Base-by-base conservation (phyloP, 441 rosid species). In the Bocquillonia castaneifolia region DNA sequence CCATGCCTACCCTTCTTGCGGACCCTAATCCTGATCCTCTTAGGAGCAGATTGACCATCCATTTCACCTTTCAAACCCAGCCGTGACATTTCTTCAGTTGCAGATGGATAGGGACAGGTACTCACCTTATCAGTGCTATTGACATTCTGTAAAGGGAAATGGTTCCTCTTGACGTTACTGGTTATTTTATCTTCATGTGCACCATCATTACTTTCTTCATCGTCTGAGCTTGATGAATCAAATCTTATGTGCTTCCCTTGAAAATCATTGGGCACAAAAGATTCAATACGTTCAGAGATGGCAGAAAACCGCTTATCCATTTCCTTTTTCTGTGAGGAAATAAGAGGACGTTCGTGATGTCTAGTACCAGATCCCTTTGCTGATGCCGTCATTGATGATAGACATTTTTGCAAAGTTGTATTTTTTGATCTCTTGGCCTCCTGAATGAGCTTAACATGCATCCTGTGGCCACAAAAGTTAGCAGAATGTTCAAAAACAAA, bases 81-180 rank as follows among this genome's bases (percentile, higher is more conserved):
- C 61, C 99, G 88, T 66, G 81, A 82, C 78, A 80, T 79, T 85
- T 95, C 99, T 82, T 95, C 98, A 61, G 76, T 76, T 72, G 83
- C 97, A 73, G 98, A 92, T 53, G 99, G 99, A 74, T 95, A 95
- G 68, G 99, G 99, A 80, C 99, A 95, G 72, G 84, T 77, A 73
- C 83, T 85, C 65, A 81, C 74, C 64, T 80, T 77, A 55, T 86
- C 87, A 66, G 79, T 68, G 74, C 78, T 76, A 68, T 52, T 76
- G 56, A 40, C 66, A 58, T 59, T 74, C 62, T 80, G 70, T 47
- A 73, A 64, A 29, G 78, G 42, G 13, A 59, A 45, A 12, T 58
- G 65, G 67, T 65, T 63, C 28, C 67, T 59, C 22, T 40, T 75
- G 70, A 73, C 78, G 67, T 69, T 71, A 57, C 42, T 66, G 50